Evolutionary conservation across 768 basidiomycete species (phyloP), one percentile per base, ranked within the genome.

Genomic region (Russula ochroleuca): DNA sequence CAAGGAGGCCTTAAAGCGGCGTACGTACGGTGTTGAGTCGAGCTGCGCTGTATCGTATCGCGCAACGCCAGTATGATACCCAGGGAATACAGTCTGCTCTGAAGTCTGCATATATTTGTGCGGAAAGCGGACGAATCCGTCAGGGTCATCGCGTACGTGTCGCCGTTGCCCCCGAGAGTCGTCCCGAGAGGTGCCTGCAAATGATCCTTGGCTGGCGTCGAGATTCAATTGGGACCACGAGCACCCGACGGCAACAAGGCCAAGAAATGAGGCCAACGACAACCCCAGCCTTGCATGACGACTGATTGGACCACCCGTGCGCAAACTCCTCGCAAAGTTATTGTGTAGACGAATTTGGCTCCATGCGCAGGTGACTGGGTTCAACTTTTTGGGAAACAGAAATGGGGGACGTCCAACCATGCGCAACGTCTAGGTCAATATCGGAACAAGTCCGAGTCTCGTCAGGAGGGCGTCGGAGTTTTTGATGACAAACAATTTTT

Each of bases 181-280:
- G 47, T 59, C 37, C 5, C 38, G 47, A 41, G 53, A 23, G 8
- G 62, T 5, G n/a, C 1, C 10, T 45, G n/a, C n/a, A n/a, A 4
- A 21, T 11, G 57, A 17, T 23, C 38, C 43, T 19, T 38, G 33
- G 11, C 41, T 7, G 1, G 38, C 0, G 31, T 64, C 58, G 21
- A 64, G 63, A 21, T 60, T 59, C 58, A 64, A 55, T 37, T 33
- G 37, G 19, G 58, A 49, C 51, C 45, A 64, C 19, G 57, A 64
- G 13, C 19, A 58, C n/a, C 55, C 62, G 17, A 35, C 49, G 23
- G 41, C 33, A n/a, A 59, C 21, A 21, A 60, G 58, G 17, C 63
- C 47, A 15, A 64, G 57, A 19, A 54, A 21, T 17, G 51, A 59
- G 23, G 40, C 51, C n/a, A 59, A n/a, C 19, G 63, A 55, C 5